phyloP scores from a whole-genome alignment of 768 basidiomycete genomes.

The Asterophora lycoperdoides region DNA sequence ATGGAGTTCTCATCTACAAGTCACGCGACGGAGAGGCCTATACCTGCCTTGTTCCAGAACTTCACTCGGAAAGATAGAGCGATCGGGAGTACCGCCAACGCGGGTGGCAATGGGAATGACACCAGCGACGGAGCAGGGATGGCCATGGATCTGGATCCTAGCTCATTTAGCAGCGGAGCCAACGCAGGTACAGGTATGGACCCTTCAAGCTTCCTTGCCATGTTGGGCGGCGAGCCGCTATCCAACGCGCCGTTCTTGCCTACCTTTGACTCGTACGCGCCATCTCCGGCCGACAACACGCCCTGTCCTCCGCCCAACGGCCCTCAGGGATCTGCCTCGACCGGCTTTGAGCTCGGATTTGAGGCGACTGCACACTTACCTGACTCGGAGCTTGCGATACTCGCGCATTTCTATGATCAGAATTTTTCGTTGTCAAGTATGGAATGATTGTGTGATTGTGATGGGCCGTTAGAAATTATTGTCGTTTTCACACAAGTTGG shows the following conservation, averaged over 20 bases:
- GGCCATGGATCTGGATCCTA: slow-evolving; percentile 9
- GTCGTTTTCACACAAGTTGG: no score
- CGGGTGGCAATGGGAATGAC: background rate
- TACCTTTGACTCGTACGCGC: slow-evolving; percentile 16
- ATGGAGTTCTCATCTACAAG: slow-evolving; percentile 6
- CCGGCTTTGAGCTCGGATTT: slow-evolving; percentile 3
- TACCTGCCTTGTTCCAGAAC: background rate
- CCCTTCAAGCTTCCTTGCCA: slow-evolving; percentile 31
- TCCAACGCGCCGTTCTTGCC: slow-evolving; percentile 36
- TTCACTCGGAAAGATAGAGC: background rate
- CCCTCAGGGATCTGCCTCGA: background rate
- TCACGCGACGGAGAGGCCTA: background rate
- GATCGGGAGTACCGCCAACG: background rate
- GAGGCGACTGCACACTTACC: slow-evolving; percentile 1
- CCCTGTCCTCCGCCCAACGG: slow-evolving; percentile 6
- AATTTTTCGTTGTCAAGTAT: background rate
- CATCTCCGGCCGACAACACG: slow-evolving; percentile 1
- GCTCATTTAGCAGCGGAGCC: slow-evolving; percentile 2
- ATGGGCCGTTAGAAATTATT: no score
- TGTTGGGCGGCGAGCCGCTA: slow-evolving; percentile 39
- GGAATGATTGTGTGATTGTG: background rate
- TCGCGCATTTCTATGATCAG: slow-evolving; percentile 18
- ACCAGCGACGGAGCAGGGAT: background rate
- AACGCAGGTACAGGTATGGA: slow-evolving; percentile 22
- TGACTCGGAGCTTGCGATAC: slow-evolving; percentile 15